phyloP scores from a whole-genome alignment of 306 rosid genomes.

The Begonia peltatifolia region DNA sequence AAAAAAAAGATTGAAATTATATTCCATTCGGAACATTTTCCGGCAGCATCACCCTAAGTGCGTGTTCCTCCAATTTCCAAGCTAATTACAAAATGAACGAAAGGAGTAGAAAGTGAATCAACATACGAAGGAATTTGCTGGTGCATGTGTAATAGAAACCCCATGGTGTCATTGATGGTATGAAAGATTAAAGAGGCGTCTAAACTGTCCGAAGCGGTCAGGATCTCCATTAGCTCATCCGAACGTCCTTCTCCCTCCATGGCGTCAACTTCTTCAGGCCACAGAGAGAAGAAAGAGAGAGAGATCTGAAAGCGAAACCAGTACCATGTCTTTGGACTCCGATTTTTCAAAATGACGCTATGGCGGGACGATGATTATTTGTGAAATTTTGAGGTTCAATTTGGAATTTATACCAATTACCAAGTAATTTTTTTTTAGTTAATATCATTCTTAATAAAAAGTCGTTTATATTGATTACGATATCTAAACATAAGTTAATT shows the following conservation, averaged over 20 bases:
- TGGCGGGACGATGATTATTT: too few species aligned
- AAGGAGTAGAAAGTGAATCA: constrained; percentile 1
- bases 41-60: not conserved
- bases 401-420: too few species aligned
- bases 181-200: constrained; percentile 48
- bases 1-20: too few species aligned
- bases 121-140: constrained; percentile 88
- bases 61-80: not conserved
- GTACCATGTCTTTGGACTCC: too few species aligned
- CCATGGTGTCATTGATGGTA: constrained; percentile 48
- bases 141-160: constrained; percentile 72
- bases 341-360: too few species aligned
- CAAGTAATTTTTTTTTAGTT: too few species aligned
- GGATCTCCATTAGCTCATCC: constrained; percentile 25
- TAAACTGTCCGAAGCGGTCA: constrained; percentile 26
- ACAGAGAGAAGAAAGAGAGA: constrained; percentile 1
- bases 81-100: not conserved
- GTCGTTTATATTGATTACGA: too few species aligned
- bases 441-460: too few species aligned
- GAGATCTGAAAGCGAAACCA: not conserved
- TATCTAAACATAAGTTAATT: too few species aligned
- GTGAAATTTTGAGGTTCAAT: too few species aligned
- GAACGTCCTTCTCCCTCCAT: constrained; percentile 13
- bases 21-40: not conserved
- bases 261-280: not conserved